Percentiles rank a stretch among this genome's conserved stretches.
These are phyloP conservation scores for Modicella reniformis DNA, from an alignment of 371 early-diverging fungal species.

Conservation along the genomic window DNA sequence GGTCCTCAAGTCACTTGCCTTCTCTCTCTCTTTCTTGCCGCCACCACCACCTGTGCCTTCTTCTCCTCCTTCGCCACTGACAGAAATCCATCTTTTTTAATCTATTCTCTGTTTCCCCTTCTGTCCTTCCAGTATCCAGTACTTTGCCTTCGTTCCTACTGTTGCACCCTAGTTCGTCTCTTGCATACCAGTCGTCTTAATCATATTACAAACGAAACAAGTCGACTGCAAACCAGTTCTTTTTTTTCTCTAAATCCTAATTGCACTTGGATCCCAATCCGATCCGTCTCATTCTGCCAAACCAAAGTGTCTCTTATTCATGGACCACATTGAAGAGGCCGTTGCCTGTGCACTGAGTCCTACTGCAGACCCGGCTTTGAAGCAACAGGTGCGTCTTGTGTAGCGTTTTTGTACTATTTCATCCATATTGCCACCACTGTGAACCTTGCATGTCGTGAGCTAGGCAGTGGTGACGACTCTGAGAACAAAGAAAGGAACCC, in stretches of 20 bases:
- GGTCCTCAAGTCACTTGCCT: no score
- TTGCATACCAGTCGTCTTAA: not conserved
- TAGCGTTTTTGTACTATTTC: not conserved
- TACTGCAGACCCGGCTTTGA: constrained; percentile 71
- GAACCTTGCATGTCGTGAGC: not conserved
- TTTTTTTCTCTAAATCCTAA: constrained; percentile 4
- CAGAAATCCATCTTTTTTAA: not conserved
- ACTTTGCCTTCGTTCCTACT: constrained; percentile 3
- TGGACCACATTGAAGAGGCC: constrained; percentile 88
- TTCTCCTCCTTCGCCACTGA: not conserved
- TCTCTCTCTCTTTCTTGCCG: constrained; percentile 1
- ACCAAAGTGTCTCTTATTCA: constrained; percentile 26
- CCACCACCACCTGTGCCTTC: constrained; percentile 3
- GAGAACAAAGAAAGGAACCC: not conserved
- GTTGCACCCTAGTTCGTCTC: not conserved
- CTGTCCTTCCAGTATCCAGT: constrained; percentile 2
- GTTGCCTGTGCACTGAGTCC: constrained; percentile 85
- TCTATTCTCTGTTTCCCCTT: not conserved
- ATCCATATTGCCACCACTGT: not conserved
- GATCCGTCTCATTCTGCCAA: not conserved
- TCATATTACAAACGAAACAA: not conserved
- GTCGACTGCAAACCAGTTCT: no score
- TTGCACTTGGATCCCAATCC: not conserved
- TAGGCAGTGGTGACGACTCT: not conserved
- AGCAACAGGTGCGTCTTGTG: constrained; percentile 73